Percentiles rank a stretch among this genome's conserved stretches.
phyloP scores from a whole-genome alignment of 306 rosid genomes.

The Malus fusca region DNA sequence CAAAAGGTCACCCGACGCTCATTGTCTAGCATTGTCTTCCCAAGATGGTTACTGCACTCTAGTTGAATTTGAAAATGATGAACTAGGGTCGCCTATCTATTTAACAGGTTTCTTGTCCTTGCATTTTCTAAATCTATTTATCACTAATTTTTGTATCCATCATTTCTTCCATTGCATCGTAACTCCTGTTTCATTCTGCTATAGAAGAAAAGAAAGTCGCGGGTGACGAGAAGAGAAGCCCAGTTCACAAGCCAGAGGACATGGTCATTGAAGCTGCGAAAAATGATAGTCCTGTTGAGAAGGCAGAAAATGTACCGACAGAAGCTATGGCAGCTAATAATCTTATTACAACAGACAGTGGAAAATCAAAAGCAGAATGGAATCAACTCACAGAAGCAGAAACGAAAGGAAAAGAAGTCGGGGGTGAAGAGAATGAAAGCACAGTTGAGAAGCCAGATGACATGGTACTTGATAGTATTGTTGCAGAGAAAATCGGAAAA shows the following conservation, averaged over 20 bases:
- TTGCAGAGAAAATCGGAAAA: background rate
- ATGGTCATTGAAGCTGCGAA: slow-evolving; percentile 16
- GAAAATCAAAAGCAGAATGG: slow-evolving; percentile 17
- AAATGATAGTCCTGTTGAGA: slow-evolving; percentile 10
- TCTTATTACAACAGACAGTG: slow-evolving; percentile 11
- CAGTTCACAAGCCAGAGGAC: slow-evolving; percentile 21
- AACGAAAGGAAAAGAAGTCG: background rate
- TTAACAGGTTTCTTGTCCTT: slow-evolving; percentile 36
- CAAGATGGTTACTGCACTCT: slow-evolving; percentile 93
- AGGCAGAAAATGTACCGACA: slow-evolving; percentile 15
- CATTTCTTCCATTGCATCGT: background rate
- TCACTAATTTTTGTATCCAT: background rate
- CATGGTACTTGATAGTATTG: slow-evolving; percentile 10
- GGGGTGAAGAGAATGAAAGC: slow-evolving; percentile 2
- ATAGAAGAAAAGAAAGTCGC: slow-evolving; percentile 32
- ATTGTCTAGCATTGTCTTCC: slow-evolving; percentile 72
- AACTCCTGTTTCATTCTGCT: slow-evolving; percentile 5
- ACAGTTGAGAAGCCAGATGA: slow-evolving; percentile 19
- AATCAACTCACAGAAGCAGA: slow-evolving; percentile 1
- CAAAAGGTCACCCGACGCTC: slow-evolving; percentile 77
- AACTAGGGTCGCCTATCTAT: slow-evolving; percentile 62
- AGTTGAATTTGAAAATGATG: slow-evolving; percentile 72
- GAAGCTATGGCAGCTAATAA: slow-evolving; percentile 15
- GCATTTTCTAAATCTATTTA: background rate
- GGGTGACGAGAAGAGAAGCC: slow-evolving; percentile 17